Conservation (phyloP, 495 filamentous ascomycete species). For the Parathielavia appendiculata region DNA sequence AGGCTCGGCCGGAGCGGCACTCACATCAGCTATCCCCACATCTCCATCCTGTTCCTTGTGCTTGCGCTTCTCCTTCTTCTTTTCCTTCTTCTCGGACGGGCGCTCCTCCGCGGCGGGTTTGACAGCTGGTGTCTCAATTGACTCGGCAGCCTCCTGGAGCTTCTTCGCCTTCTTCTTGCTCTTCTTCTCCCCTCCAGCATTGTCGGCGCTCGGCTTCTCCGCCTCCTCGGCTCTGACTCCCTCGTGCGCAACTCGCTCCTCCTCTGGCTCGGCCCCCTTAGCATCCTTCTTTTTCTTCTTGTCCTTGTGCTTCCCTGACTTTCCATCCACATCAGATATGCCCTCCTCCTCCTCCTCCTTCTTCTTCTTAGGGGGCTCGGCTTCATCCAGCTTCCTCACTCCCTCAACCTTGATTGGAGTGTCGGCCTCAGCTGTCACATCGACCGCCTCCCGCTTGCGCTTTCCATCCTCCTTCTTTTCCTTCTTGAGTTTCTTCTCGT, state of each 20-base stretch:
- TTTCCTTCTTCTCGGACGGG: not conserved
- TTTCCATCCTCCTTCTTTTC: slow-evolving; percentile 20
- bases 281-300: slow-evolving; percentile 1
- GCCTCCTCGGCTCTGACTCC: slow-evolving; percentile 17
- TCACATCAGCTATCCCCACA: slow-evolving; percentile 7
- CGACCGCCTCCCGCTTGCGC: slow-evolving; percentile 15
- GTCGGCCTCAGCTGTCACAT: slow-evolving; percentile 5
- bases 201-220: slow-evolving; percentile 12
- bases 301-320: slow-evolving; percentile 14
- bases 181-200: slow-evolving; percentile 2
- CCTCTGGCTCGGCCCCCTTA: not conserved
- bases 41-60: slow-evolving; percentile 12
- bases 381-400: slow-evolving; percentile 7
- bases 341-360: slow-evolving; percentile 30
- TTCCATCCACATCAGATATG: slow-evolving; percentile 23
- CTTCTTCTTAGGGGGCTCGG: slow-evolving; percentile 32
- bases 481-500: slow-evolving; percentile 20
- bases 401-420: slow-evolving; percentile 19
- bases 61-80: not conserved
- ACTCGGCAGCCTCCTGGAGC: slow-evolving; percentile 9
- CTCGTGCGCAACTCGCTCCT: not conserved
- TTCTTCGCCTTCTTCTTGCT: slow-evolving; percentile 6
- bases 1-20: not conserved
- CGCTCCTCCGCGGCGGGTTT: slow-evolving; percentile 1
- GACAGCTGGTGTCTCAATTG: not conserved